Percentiles rank a stretch among this genome's conserved stretches.
phyloP scores from a whole-genome alignment of 2,329 filamentous ascomycete genomes.

The Colletotrichum gigasporum region DNA sequence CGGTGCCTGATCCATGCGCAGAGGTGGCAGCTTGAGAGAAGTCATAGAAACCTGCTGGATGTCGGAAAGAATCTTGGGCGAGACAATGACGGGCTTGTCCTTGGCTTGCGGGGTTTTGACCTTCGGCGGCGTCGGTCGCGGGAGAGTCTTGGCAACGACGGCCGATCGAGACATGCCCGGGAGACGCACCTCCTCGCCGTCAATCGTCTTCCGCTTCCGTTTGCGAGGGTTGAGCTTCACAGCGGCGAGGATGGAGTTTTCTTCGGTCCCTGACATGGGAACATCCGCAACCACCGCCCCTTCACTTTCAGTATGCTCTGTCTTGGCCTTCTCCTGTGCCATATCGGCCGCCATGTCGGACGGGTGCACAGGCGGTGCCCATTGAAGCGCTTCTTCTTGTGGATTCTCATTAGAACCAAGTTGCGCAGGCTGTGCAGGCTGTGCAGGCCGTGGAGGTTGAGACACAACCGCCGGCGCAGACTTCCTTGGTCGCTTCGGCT shows the following conservation, averaged over 20 bases:
- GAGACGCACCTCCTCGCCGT: slow-evolving; percentile 43
- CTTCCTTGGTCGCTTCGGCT: slow-evolving; percentile 47
- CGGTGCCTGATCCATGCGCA: background rate
- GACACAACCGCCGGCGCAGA: slow-evolving; percentile 48
- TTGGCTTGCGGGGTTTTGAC: background rate
- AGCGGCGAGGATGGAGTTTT: slow-evolving; percentile 58
- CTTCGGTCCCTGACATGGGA: slow-evolving; percentile 1
- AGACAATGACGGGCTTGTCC: background rate
- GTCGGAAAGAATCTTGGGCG: slow-evolving; percentile 25
- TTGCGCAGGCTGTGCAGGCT: too few species aligned
- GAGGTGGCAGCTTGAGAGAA: slow-evolving; percentile 8
- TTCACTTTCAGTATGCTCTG: background rate
- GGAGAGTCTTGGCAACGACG: slow-evolving; percentile 34
- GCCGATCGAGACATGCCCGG: background rate
- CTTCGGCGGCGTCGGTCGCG: slow-evolving; percentile 30
- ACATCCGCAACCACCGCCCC: background rate
- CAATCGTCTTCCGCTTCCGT: slow-evolving; percentile 57
- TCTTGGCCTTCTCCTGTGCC: background rate
- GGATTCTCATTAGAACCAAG: too few species aligned
- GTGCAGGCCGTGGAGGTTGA: background rate
- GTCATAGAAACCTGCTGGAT: slow-evolving; percentile 11
- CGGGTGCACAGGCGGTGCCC: too few species aligned
- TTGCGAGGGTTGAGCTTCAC: slow-evolving; percentile 59
- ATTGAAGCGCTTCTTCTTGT: too few species aligned
- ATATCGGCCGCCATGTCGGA: background rate